Evolutionary conservation across 2,329 filamentous ascomycete genomes (phyloP).

Genomic region (Pezicula neosporulosa): DNA sequence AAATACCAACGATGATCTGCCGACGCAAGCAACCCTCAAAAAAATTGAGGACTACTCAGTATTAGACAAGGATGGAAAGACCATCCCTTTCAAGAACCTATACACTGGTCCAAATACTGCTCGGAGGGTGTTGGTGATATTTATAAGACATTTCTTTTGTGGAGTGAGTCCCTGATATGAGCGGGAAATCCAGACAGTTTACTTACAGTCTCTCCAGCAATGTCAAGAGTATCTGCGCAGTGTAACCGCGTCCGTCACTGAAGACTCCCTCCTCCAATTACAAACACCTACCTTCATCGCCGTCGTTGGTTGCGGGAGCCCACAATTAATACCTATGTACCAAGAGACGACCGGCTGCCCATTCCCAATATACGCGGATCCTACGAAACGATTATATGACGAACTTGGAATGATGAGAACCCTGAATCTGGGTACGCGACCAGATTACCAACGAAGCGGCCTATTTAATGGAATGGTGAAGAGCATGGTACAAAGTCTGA

Average conservation of each 20-base stretch:
- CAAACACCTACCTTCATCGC: slow-evolving; percentile 34
- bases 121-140: slow-evolving; percentile 29
- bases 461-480: slow-evolving; percentile 32
- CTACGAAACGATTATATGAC: slow-evolving; percentile 48
- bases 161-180: slow-evolving; percentile 20
- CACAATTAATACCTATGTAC: slow-evolving; percentile 52
- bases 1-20: slow-evolving; percentile 51
- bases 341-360: slow-evolving; percentile 41
- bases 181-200: not conserved
- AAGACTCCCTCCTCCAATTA: slow-evolving; percentile 25
- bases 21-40: slow-evolving; percentile 43
- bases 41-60: slow-evolving; percentile 40
- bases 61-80: slow-evolving; percentile 26
- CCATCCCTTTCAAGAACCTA: slow-evolving; percentile 27
- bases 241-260: slow-evolving; percentile 24
- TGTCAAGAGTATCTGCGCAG: slow-evolving; percentile 31
- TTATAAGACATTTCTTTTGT: slow-evolving; percentile 35
- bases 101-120: slow-evolving; percentile 30
- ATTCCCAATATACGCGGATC: slow-evolving; percentile 56
- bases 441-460: slow-evolving; percentile 45
- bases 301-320: slow-evolving; percentile 53
- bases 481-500: slow-evolving; percentile 42
- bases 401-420: slow-evolving; percentile 49
- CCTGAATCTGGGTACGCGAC: slow-evolving; percentile 40
- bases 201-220: slow-evolving; percentile 18